Evolutionary conservation across 1,284 basidiomycete genomes (phyloP).

Genomic region (Thecaphora thlaspeos): DNA sequence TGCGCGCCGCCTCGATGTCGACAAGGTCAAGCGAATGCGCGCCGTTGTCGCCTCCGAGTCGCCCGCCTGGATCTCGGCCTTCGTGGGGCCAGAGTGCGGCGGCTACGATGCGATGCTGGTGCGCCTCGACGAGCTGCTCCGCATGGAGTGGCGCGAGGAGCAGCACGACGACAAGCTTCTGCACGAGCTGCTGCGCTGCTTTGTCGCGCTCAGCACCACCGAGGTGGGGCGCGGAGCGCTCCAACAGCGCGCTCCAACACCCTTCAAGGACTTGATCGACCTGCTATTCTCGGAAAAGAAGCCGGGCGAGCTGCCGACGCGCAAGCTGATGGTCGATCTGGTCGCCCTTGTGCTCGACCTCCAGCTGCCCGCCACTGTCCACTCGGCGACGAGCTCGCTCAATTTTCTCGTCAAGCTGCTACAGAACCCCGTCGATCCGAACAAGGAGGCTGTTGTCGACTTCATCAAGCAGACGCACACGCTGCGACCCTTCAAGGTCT

Average conservation of each 20-base stretch:
- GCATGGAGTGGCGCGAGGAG: constrained; percentile 97
- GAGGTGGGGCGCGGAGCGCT: constrained; percentile 71
- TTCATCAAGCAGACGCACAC: constrained; percentile 83
- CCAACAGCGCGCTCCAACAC: constrained; percentile 76
- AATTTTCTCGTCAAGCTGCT: constrained; percentile 46
- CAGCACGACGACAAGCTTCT: constrained; percentile 94
- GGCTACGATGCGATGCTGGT: constrained; percentile 82
- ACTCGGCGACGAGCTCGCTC: constrained; percentile 23
- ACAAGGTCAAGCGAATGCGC: constrained; percentile 43
- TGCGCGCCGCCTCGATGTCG: constrained; percentile 27
- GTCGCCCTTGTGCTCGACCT: constrained; percentile 61
- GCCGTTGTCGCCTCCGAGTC: constrained; percentile 48
- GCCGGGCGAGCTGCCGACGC: constrained; percentile 84
- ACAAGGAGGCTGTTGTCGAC: constrained; percentile 60
- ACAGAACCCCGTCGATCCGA: constrained; percentile 36
- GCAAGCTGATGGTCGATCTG: constrained; percentile 84
- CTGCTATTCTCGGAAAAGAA: constrained; percentile 95
- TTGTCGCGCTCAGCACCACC: constrained; percentile 89
- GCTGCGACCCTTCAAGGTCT: constrained; percentile 83
- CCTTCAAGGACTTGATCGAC: constrained; percentile 76
- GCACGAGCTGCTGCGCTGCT: constrained; percentile 85
- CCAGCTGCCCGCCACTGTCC: constrained; percentile 36
- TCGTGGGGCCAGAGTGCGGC: constrained; percentile 67
- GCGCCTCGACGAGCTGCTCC: constrained; percentile 84
- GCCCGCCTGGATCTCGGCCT: constrained; percentile 84